Evolutionary conservation across 2,329 filamentous ascomycete species (phyloP).

Genomic region (Fusarium proliferatum): DNA sequence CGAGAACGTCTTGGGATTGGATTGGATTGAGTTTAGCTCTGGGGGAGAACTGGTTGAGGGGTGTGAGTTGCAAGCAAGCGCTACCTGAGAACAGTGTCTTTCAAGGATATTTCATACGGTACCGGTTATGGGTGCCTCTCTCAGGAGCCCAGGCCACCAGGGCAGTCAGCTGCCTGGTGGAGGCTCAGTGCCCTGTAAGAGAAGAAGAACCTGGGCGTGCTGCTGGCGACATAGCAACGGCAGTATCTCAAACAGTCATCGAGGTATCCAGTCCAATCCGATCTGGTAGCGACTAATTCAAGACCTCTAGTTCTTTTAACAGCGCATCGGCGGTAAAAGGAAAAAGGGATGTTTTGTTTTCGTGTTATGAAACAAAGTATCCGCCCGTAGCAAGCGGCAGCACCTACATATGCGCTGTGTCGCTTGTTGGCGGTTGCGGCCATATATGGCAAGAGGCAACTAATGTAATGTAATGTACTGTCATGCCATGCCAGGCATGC

Average conservation of each 20-base stretch:
- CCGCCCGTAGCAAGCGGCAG: slow-evolving; percentile 22
- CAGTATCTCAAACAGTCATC: slow-evolving; percentile 36
- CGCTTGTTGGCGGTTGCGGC: slow-evolving; percentile 4
- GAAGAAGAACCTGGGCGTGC: slow-evolving; percentile 23
- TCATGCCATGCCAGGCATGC: neutral
- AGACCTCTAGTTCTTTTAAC: slow-evolving; percentile 2
- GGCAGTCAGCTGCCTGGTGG: slow-evolving; percentile 31
- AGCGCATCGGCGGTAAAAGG: slow-evolving; percentile 22
- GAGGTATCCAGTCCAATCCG: slow-evolving; percentile 20
- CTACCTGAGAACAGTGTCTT: slow-evolving; percentile 30
- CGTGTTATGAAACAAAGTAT: slow-evolving; percentile 23
- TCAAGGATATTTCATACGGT: slow-evolving; percentile 16
- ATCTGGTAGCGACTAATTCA: slow-evolving; percentile 2
- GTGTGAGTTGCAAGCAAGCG: slow-evolving; percentile 32
- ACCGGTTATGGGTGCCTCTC: slow-evolving; percentile 18
- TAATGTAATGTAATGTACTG: neutral
- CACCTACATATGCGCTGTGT: slow-evolving; percentile 7
- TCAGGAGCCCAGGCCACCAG: neutral
- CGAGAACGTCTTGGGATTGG: slow-evolving; percentile 43
- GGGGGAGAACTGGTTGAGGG: slow-evolving; percentile 35
- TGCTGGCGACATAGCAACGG: slow-evolving; percentile 39
- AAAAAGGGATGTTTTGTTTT: slow-evolving; percentile 15
- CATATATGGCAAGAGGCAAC: neutral
- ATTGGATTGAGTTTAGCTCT: slow-evolving; percentile 45
- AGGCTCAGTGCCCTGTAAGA: slow-evolving; percentile 21